Percentiles rank a stretch among this genome's conserved stretches.
Evolutionary conservation across 1,139 yeast species (phyloP).

Genomic region (Debaryomyces sp.): DNA sequence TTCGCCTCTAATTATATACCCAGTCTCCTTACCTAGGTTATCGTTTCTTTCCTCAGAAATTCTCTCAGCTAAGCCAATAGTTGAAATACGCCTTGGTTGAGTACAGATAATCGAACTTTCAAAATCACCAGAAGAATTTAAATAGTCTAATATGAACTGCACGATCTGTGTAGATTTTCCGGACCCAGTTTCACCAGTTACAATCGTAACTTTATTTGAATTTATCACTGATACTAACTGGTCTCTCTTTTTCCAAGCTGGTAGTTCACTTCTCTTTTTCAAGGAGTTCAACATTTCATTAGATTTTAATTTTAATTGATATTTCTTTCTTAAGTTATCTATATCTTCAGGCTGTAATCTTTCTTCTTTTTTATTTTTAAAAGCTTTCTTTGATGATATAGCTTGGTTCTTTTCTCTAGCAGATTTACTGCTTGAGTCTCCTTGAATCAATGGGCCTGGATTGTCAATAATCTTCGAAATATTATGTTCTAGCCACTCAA

Average conservation of each 20-base stretch:
- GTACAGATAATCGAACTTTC: conserved; percentile 76
- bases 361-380: background rate
- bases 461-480: conserved; percentile 57
- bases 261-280: conserved; percentile 55
- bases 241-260: conserved; percentile 78
- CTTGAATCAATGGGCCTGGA: conserved; percentile 67
- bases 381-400: background rate
- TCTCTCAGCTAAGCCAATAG: conserved; percentile 92
- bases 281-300: conserved; percentile 21
- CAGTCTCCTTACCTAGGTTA: conserved; percentile 75
- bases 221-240: conserved; percentile 59
- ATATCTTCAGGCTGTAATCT: conserved; percentile 5
- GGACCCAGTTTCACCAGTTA: conserved; percentile 97
- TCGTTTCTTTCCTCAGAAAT: conserved; percentile 81
- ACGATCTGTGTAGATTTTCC: conserved; percentile 94
- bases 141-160: conserved; percentile 78
- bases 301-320: conserved; percentile 18
- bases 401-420: background rate
- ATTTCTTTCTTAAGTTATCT: conserved; percentile 18
- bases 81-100: conserved; percentile 94
- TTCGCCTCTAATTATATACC: conserved; percentile 90
- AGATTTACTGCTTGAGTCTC: conserved; percentile 15
- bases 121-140: conserved; percentile 47
- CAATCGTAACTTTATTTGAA: conserved; percentile 64
- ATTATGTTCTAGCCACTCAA: conserved; percentile 77